A percentile compares a stretch with the other conserved stretches of the same genome.
Conservation (phyloP, 2,329 filamentous ascomycete species). For the Exserohilum rostratum region DNA sequence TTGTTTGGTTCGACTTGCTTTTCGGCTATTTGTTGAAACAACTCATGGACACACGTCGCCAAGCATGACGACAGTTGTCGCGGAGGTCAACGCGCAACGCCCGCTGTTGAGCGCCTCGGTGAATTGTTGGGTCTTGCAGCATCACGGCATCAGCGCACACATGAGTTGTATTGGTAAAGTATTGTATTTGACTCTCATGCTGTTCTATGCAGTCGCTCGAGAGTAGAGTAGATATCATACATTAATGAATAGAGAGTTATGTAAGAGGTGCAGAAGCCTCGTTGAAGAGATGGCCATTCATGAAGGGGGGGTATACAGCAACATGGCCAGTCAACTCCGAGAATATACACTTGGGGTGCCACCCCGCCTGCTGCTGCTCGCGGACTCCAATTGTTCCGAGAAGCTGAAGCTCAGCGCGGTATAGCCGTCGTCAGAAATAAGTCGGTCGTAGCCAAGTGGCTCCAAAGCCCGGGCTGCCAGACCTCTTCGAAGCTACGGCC, state of each 20-base stretch:
- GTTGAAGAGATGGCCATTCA: constrained; percentile 33
- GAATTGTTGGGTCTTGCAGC: neutral
- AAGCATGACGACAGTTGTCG: neutral
- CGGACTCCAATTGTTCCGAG: constrained; percentile 21
- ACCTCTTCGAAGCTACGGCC: constrained; percentile 18
- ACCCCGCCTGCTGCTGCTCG: constrained; percentile 14
- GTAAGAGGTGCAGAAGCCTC: constrained; percentile 48
- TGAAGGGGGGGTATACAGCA: constrained; percentile 27
- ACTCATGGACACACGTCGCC: neutral
- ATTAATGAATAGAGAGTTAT: constrained; percentile 52
- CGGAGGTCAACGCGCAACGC: neutral
- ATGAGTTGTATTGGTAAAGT: constrained; percentile 21
- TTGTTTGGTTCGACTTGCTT: neutral
- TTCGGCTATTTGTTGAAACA: neutral
- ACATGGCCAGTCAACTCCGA: constrained; percentile 37
- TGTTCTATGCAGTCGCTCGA: constrained; percentile 37
- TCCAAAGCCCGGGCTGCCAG: constrained; percentile 22
- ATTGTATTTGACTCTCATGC: constrained; percentile 46
- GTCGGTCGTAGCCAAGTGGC: constrained; percentile 49
- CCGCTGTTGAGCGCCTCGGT: neutral
- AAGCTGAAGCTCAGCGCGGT: constrained; percentile 35
- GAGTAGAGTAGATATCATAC: constrained; percentile 45
- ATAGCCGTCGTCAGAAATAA: constrained; percentile 43
- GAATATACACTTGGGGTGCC: constrained; percentile 46
- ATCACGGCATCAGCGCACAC: neutral